These are phyloP conservation scores for Emergomyces orientalis DNA, from an alignment of 2,329 filamentous ascomycete genomes.

Conservation along the genomic window DNA sequence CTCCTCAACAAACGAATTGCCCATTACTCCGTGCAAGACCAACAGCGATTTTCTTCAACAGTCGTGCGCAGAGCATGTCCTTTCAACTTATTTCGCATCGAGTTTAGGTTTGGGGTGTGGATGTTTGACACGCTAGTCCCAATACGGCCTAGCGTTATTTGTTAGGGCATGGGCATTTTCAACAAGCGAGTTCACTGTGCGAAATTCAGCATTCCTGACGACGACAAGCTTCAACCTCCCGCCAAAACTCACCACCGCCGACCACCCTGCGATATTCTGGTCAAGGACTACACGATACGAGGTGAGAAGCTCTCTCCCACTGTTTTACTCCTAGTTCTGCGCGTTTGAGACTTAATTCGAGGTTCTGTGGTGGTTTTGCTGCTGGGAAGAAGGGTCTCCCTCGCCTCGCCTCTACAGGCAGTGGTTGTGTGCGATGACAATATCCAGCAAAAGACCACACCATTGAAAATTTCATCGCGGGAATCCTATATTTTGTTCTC, in stretches of 20 bases:
- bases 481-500: neutral
- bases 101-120: neutral
- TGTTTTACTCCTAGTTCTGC: constrained; percentile 10
- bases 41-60: no score
- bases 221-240: neutral
- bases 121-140: constrained; percentile 16
- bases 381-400: neutral
- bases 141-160: constrained; percentile 23
- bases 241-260: constrained; percentile 30
- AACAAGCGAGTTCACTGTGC: constrained; percentile 38
- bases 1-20: neutral
- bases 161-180: constrained; percentile 34
- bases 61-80: no score
- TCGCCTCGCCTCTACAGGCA: neutral
- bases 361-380: neutral
- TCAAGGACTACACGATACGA: constrained; percentile 39
- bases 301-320: constrained; percentile 29
- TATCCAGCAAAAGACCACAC: neutral
- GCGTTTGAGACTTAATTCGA: neutral
- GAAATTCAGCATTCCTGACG: constrained; percentile 34
- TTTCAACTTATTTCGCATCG: no score
- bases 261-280: constrained; percentile 33
- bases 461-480: neutral
- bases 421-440: constrained; percentile 1
- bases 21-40: neutral